Evolutionary conservation across 805 yeast genomes (phyloP), one percentile per base, ranked within the genome.

Genomic region (Candida awuae): DNA sequence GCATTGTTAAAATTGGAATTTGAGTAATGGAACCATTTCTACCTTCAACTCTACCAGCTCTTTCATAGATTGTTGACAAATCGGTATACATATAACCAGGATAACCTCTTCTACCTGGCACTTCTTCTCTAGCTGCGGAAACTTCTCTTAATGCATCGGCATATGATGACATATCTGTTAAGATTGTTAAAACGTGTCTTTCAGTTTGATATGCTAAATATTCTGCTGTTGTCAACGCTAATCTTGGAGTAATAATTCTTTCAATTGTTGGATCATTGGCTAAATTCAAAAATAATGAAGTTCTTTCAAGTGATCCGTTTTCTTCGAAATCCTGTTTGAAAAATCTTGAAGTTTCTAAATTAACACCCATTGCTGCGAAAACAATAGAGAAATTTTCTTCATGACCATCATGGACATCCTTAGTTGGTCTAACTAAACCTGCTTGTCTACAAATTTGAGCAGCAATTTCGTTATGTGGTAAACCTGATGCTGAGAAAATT

Each of bases 1-100:
- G 99, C 99, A 92, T 94, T 50, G 97, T 87, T 65, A 92, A 78
- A 63, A 92, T 92, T 45, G 99, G 99, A 62, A 92, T 84, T 71
- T 92, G 99, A 34, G 99, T 92, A 61, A 92, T 92, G 34, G 98
- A 92, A 63, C 99, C 99, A 59, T 92, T 92, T 71, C 98, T 83
- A 51, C 99, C 99, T 70, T 92, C 98, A 47, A 92, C 97, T 73
- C 99, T 84, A 64, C 99, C 99, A 33, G 99, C 99, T 73, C 99
- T 85, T 71, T 92, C 99, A 66, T 92, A 92, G 58, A 92, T 87
- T 37, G 97, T 92, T 37, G 97, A 85, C 73, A 92, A 85, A 81
- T 92, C 99, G 34, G 99, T 92, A 71, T 92, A 92, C 99, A 92
- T 92, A 67, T 92, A 92, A 84, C 99, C 99, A 49, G 99, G 99